Conservation (phyloP, 176 grass and related monocot species). For the Avena insularis region DNA sequence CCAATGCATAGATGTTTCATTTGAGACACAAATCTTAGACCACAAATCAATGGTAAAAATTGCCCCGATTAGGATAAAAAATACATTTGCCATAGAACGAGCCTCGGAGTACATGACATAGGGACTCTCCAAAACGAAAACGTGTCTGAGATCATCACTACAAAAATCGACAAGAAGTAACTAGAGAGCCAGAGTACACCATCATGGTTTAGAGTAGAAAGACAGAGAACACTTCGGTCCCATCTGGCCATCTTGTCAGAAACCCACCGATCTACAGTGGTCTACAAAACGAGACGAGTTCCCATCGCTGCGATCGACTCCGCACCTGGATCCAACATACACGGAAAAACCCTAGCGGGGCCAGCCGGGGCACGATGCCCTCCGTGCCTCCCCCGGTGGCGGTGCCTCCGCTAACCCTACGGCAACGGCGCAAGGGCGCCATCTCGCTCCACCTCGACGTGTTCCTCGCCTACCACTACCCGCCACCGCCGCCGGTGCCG, state of each 20-base stretch:
- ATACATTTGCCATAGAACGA: too few species aligned
- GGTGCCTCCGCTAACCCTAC: background rate
- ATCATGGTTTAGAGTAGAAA: background rate
- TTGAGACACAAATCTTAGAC: too few species aligned
- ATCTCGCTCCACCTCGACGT: conserved; percentile 9
- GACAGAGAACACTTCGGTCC: background rate
- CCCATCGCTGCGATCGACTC: background rate
- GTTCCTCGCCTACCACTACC: conserved; percentile 1
- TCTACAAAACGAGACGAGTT: background rate
- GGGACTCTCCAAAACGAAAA: too few species aligned
- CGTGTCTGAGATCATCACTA: too few species aligned
- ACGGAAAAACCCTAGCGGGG: background rate
- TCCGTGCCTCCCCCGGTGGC: background rate
- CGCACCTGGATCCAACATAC: background rate
- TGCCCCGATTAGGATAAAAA: too few species aligned
- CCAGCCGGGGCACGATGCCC: background rate
- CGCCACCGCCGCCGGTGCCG: background rate
- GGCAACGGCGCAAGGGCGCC: background rate
- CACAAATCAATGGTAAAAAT: too few species aligned
- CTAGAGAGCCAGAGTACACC: background rate
- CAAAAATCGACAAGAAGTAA: background rate
- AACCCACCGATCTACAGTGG: background rate
- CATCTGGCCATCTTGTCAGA: background rate
- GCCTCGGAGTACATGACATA: too few species aligned
- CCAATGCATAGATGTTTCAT: too few species aligned